Evolutionary conservation across 306 rosid species (phyloP).

Genomic region (Quillaja saponaria): DNA sequence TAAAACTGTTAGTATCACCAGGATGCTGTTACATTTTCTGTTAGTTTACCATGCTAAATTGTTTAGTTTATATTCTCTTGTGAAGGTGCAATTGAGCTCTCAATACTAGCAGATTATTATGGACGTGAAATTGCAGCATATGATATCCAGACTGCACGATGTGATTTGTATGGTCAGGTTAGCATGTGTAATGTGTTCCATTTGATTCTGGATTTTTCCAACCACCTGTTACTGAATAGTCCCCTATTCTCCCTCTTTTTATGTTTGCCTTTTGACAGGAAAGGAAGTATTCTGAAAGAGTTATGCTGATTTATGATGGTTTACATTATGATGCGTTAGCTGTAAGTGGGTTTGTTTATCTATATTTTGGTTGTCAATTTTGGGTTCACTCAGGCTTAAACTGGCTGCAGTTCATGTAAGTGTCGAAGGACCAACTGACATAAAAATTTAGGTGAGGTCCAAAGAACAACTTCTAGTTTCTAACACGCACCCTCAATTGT

Average conservation of each 20-base stretch:
- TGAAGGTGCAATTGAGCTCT: constrained; percentile 92
- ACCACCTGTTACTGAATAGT: constrained; percentile 32
- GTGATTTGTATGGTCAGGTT: constrained; percentile 98
- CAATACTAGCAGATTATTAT: constrained; percentile 83
- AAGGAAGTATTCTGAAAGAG: constrained; percentile 68
- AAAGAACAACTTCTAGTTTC: too few species aligned
- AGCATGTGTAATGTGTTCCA: constrained; percentile 30
- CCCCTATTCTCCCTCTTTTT: constrained; percentile 1
- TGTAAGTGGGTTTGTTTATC: constrained; percentile 44
- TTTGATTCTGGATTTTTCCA: constrained; percentile 19
- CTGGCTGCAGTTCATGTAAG: too few species aligned
- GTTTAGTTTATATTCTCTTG: constrained; percentile 22
- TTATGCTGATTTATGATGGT: constrained; percentile 88
- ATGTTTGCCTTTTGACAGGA: constrained; percentile 54
- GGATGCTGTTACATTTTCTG: constrained; percentile 2
- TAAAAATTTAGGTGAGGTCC: too few species aligned
- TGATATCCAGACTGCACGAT: constrained; percentile 89
- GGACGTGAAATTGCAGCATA: constrained; percentile 93
- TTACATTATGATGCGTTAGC: constrained; percentile 95
- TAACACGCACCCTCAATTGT: too few species aligned
- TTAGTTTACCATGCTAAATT: constrained; percentile 29
- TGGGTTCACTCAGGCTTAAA: too few species aligned
- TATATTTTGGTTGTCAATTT: neutral
- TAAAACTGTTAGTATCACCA: neutral
- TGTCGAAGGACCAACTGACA: too few species aligned